Conservation (phyloP, 805 yeast species). For the Torulaspora microellipsoides region DNA sequence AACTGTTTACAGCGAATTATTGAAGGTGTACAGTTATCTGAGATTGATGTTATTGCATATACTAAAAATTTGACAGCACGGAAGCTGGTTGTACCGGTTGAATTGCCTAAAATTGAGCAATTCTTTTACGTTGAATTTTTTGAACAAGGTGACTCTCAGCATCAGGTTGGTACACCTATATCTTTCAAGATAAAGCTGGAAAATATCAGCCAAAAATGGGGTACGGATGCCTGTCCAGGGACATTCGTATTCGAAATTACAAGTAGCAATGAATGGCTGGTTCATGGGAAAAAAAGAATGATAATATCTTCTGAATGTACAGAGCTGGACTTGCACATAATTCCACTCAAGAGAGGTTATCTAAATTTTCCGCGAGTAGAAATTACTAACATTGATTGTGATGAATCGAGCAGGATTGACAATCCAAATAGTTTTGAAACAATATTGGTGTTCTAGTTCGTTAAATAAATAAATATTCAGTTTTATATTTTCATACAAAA, state of each 20-base stretch:
- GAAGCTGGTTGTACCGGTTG: slow-evolving; percentile 26
- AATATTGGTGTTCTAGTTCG: slow-evolving; percentile 57
- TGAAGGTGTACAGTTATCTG: slow-evolving; percentile 19
- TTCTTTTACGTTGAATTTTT: slow-evolving; percentile 23
- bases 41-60: slow-evolving; percentile 24
- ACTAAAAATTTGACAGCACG: slow-evolving; percentile 19
- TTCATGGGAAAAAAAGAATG: slow-evolving; percentile 65
- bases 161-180: slow-evolving; percentile 21
- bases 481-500: background rate
- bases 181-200: slow-evolving; percentile 16
- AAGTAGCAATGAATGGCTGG: slow-evolving; percentile 68
- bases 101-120: slow-evolving; percentile 24
- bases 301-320: slow-evolving; percentile 39
- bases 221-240: slow-evolving; percentile 1
- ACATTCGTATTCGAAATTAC: slow-evolving; percentile 44
- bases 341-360: slow-evolving; percentile 77
- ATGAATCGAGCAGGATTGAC: slow-evolving; percentile 52
- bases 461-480: background rate
- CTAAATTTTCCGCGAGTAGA: slow-evolving; percentile 60
- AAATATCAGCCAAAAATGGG: slow-evolving; percentile 24
- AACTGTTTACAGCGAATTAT: slow-evolving; percentile 17
- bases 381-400: slow-evolving; percentile 38
- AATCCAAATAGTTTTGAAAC: slow-evolving; percentile 65
- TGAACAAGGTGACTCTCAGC: background rate
- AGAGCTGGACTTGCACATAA: slow-evolving; percentile 43